Base-by-base conservation (phyloP, 2,329 filamentous ascomycete species). In the Paraconiothyrium sp. region DNA sequence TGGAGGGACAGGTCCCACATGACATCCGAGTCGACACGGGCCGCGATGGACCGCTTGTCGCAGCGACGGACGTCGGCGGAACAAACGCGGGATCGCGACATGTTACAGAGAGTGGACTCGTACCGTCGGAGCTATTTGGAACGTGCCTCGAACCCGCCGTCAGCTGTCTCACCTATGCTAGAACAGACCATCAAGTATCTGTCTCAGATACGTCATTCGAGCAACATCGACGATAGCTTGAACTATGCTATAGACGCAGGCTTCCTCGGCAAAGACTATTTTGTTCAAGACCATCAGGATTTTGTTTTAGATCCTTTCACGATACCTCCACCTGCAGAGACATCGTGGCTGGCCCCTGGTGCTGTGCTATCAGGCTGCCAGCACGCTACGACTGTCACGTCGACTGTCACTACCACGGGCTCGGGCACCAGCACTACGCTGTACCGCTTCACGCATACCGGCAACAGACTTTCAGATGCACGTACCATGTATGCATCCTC, bases 111-210 rank as follows among this genome's bases (percentile, higher is more conserved):
- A 13, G 62, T 70, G 9, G 72, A 75, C 34, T 70, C 71, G 34
- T 75, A 71, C 56, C 66, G 72, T 9, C 64, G 73, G 30, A 67
- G 62, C 66, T 74, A 68, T 61, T 70, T 73, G 51, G 72, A 75
- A 37, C 70, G 72, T 52, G 56, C 67, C 32, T 58, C 71, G 27
- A 66, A 39, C 60, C 56, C 63, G 14, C 60, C 73, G 20, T 43
- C 74, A 4, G 22, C 69, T 8, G 67, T 71, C 3, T 76, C 78
- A 41, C 74, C 78, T 14, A 75, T 79, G 54, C 72, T 90, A 55
- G 86, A 88, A 69, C 84, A 86, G 66, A 84, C 86, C 1, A 85
- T 90, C 68, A 84, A 83, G 67, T 90, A 90, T 72, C 81, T 90
- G 16, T 84, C 87, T 58, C 82, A 83, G 56, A 78, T 90, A 63